Base-by-base conservation (phyloP, 495 filamentous ascomycete species). In the Bryoglossum gracile region DNA sequence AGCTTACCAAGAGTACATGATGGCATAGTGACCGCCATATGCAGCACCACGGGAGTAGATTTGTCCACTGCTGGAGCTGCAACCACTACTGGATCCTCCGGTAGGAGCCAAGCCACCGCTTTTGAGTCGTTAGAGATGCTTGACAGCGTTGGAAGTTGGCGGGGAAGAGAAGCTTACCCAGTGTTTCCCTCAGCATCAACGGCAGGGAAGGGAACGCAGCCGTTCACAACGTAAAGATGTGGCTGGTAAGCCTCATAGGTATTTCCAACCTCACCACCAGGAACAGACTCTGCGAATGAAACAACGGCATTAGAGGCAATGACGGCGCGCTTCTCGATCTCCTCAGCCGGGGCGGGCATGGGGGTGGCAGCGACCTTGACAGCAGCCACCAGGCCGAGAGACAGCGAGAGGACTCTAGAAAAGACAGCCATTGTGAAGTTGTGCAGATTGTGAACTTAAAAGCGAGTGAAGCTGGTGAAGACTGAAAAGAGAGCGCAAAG, bases 151-250 rank as follows among this genome's bases (percentile, higher is more conserved):
- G 22, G 21, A 22, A 38, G 23, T 16, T 3, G 8, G 18, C 9
- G 47, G 2, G 18, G 11, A 32, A 19, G 14, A 21, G n/a, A 4
- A 25, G 58, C 70, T 56, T 46, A 76, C 74, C 64, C 66, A 33
- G 68, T 74, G 39, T 75, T 59, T 5, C 75, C 75, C 0, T 62
- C 55, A 0, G 59, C 66, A 48, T 78, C 69, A 6, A 78, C 72
- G 2, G 69, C 74, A 2, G 75, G 73, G 56, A 75, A 77, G 0
- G 75, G 75, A 8, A 78, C 75, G 46, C 75, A 78, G 22, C 75
- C 74, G 52, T 71, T 72, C 8, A 60, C 60, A 8, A 78, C 74
- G 1, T 76, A 45, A 4, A 78, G 59, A 23, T 66, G 64, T 3
- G 75, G 75, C 51, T 78, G 60, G 50, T 75, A 78, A 13, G 68